Evolutionary conservation across 495 filamentous ascomycete species (phyloP).

Genomic region (Daldinia concentrica): DNA sequence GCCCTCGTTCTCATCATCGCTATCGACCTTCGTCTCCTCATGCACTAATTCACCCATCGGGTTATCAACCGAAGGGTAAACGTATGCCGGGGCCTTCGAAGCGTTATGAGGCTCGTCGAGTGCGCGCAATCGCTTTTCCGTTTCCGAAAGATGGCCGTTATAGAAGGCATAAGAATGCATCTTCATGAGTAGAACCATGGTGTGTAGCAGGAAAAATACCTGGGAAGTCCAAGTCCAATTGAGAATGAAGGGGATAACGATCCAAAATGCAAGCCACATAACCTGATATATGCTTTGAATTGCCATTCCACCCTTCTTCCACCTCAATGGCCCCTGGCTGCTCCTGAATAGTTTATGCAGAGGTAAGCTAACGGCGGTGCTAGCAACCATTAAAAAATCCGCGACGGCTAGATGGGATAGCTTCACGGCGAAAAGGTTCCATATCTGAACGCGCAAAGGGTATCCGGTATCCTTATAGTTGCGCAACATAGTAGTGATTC

Average conservation of each 20-base stretch:
- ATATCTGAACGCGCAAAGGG: slow-evolving; percentile 82
- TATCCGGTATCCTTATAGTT: slow-evolving; percentile 95
- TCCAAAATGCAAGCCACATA: slow-evolving; percentile 83
- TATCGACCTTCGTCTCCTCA: slow-evolving; percentile 34
- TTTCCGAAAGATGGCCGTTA: slow-evolving; percentile 92
- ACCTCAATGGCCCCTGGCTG: slow-evolving; percentile 68
- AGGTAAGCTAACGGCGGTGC: slow-evolving; percentile 74
- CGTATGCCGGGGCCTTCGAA: slow-evolving; percentile 73
- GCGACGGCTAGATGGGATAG: slow-evolving; percentile 86
- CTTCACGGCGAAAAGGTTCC: slow-evolving; percentile 85
- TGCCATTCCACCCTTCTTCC: slow-evolving; percentile 77
- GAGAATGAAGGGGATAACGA: slow-evolving; percentile 87
- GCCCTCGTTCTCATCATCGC: slow-evolving; percentile 56
- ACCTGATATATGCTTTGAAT: slow-evolving; percentile 85
- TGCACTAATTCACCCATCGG: slow-evolving; percentile 54
- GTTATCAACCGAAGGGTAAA: slow-evolving; percentile 75
- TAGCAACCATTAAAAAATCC: slow-evolving; percentile 84
- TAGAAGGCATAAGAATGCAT: slow-evolving; percentile 99
- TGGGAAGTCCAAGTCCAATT: slow-evolving; percentile 94
- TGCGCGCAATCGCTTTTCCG: slow-evolving; percentile 75
- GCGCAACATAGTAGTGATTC: slow-evolving; percentile 86
- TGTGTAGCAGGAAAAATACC: slow-evolving; percentile 92
- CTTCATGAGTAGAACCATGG: slow-evolving; percentile 94
- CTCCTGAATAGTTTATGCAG: slow-evolving; percentile 72
- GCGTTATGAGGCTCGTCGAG: slow-evolving; percentile 81